Evolutionary conservation across 2,329 filamentous ascomycete species (phyloP).

Genomic region (Nemania bipapillata): DNA sequence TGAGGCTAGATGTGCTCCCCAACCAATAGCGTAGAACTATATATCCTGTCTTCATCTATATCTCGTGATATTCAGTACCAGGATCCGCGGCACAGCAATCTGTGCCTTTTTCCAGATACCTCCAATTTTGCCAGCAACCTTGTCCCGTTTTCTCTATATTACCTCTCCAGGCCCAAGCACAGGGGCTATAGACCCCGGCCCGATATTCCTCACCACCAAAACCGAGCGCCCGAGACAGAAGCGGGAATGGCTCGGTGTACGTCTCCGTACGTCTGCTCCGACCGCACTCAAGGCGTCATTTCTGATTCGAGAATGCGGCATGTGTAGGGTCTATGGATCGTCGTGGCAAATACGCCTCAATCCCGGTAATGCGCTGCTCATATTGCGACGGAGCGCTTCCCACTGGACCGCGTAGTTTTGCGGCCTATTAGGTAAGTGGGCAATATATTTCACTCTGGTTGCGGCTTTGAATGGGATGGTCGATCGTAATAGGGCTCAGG

Average conservation of each 20-base stretch:
- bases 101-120: constrained; percentile 30
- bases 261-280: neutral
- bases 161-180: constrained; percentile 9
- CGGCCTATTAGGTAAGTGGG: neutral
- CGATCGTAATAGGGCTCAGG: neutral
- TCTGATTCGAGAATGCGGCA: neutral
- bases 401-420: constrained; percentile 1
- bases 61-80: constrained; percentile 14
- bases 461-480: neutral
- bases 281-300: neutral
- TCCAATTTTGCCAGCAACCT: constrained; percentile 33
- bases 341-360: neutral
- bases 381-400: constrained; percentile 17
- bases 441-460: constrained; percentile 13
- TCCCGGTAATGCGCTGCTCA: constrained; percentile 1
- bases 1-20: constrained; percentile 9
- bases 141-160: constrained; percentile 30
- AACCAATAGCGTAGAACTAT: constrained; percentile 22
- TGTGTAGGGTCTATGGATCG: neutral
- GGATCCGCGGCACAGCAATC: constrained; percentile 14
- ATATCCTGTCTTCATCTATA: constrained; percentile 24
- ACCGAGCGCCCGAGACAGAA: neutral
- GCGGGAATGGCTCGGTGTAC: neutral
- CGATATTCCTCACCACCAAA: constrained; percentile 19
- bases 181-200: constrained; percentile 11